phyloP scores from a whole-genome alignment of 1,284 basidiomycete genomes.

The Inonotus obliquus region DNA sequence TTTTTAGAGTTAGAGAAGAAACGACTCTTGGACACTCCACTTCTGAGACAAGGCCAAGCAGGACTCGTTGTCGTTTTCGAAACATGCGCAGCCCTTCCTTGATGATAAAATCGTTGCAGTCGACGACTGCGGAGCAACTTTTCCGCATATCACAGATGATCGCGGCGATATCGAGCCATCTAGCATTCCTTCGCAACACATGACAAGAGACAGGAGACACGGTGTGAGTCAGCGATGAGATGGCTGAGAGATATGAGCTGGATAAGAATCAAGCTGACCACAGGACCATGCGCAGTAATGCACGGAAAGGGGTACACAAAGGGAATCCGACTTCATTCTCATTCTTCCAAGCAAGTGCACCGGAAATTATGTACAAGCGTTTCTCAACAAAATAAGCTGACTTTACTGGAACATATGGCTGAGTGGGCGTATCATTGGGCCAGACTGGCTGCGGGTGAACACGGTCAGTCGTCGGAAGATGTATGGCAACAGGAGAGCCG shows the following conservation, averaged over 20 bases:
- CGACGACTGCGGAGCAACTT: neutral
- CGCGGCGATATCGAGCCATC: neutral
- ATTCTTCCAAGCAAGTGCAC: neutral
- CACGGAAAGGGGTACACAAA: neutral
- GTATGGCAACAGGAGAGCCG: neutral
- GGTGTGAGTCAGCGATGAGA: neutral
- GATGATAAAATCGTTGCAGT: neutral
- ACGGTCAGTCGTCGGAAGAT: neutral
- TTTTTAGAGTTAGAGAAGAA: neutral
- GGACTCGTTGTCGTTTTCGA: no score
- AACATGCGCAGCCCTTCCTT: no score
- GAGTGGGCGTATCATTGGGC: neutral
- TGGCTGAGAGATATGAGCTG: neutral
- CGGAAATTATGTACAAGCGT: neutral
- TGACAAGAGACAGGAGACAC: neutral
- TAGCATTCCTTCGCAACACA: neutral
- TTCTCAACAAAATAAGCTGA: neutral
- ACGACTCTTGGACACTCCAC: neutral
- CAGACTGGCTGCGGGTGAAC: neutral
- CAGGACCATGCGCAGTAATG: neutral
- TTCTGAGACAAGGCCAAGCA: neutral
- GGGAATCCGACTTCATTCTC: neutral
- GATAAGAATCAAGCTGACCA: neutral
- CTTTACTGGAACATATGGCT: no score
- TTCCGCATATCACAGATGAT: constrained; percentile 1